Base-by-base conservation (phyloP, 2,329 filamentous ascomycete genomes). In the Xylaria sp. region DNA sequence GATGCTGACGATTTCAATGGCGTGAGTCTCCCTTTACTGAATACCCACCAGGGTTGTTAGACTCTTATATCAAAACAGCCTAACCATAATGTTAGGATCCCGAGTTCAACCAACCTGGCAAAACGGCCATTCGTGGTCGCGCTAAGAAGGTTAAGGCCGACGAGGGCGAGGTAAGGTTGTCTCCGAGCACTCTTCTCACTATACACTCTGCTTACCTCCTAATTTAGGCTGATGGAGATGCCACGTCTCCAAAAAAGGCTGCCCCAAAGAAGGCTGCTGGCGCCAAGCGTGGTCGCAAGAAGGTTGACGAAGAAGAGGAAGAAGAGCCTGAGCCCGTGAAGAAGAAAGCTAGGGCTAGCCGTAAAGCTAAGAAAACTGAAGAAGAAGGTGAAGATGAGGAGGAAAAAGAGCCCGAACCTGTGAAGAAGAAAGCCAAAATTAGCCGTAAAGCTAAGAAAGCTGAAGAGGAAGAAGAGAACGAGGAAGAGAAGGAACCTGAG, bases 1-100 rank as follows among this genome's bases (percentile, higher is more conserved):
- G 91, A 92, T 73, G 86, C 93, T 51, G 91, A 93, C 61, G 95
- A 98, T 75, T 98, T 94, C 89, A 95, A 91, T 41, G 94, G 94
- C 13, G 94, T 97, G 86, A 82, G 92, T 84, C 31, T 55, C 20
- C 41, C 18, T 28, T 36, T 43, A 23, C 54, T 13, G 9, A 25
- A 28, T 6, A 15, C 10, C 59, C 33, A 28, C 25, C 8, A 20
- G 12, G 51, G 36, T 31, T 28, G 25, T 36, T 28, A 1, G 65
- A 60, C 55, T 71, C 43, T 68, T 60, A 1, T 13, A 64, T 25
- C 31, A 33, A 9, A 5, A 8, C 15, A 62, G 18, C 23, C 58
- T 68, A 61, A 70, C 36, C 10, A 28, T 55, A 6, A 3, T 25
- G 25, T 12, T 28, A 96, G 92, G 93, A 97, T 73, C 83, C 88